Evolutionary conservation across 177 flowering plant genomes (phyloP), one percentile per base, ranked within the genome.

Genomic region (Vitis hybrid): DNA sequence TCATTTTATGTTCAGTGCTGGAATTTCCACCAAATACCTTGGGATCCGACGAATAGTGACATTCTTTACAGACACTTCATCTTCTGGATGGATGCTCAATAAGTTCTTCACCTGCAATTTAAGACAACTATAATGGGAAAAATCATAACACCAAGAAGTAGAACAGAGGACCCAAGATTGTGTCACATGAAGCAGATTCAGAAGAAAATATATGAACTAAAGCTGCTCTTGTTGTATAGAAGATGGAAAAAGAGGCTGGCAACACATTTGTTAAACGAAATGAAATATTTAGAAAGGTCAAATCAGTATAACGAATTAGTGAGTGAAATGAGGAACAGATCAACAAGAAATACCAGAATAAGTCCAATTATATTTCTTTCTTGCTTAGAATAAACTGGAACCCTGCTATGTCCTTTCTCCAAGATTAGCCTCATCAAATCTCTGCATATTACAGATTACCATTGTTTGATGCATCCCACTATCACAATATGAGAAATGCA

Each of bases 371-470:
- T 87, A 62, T 88, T 88, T 60, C 63, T 81, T 8, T 82, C 84
- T 19, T 81, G 79, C 71, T 85, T 87, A 77, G 80, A 76, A 73
- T 85, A 91, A 63, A 91, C 88, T 8, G 94, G 97, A 15, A 91
- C 77, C 59, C 97, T 83, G 83, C 97, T 91, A 53, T 91, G 94
- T 55, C 94, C 97, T 68, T 83, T 79, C 59, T 86, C 85, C 83
- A 91, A 56, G 48, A 91, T 87, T 52, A 82, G 56, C 69, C 77
- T 78, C 88, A 86, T 86, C 76, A 83, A 53, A 33, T 80, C 79
- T 77, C 97, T 88, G 83, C 16, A 26, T 9, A 53, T 56, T 51
- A 10, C 15, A 2, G 13, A 63, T 19, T 18, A 60, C 60, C 57
- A 60, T 26, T 10, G 51, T 52, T 29, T 19, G 51, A 33, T 14